A percentile compares a stretch with the other conserved stretches of the same genome.
These are phyloP conservation scores for Monosporascus ibericus DNA, from an alignment of 2,329 filamentous ascomycete genomes.

Conservation along the genomic window DNA sequence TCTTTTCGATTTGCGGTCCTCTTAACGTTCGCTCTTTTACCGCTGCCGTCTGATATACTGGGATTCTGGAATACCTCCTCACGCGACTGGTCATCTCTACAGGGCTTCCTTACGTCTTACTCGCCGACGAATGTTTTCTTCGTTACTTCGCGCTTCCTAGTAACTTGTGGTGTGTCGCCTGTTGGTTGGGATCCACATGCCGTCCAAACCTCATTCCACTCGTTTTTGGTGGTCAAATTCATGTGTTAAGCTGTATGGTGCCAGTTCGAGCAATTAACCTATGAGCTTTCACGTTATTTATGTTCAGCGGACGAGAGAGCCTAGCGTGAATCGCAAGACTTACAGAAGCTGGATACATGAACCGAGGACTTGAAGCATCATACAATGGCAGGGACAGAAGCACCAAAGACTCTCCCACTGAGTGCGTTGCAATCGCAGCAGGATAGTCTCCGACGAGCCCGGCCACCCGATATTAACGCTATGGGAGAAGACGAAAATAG, in stretches of 20 bases:
- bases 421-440: neutral
- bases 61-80: neutral
- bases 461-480: constrained; percentile 31
- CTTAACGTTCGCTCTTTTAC: neutral
- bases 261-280: neutral
- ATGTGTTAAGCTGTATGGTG: neutral
- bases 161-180: neutral
- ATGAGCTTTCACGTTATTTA: neutral
- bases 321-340: neutral
- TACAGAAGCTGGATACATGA: neutral
- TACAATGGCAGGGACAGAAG: neutral
- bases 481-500: constrained; percentile 29
- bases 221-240: neutral
- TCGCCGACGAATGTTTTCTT: neutral
- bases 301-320: neutral
- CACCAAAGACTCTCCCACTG: neutral
- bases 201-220: neutral
- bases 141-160: neutral
- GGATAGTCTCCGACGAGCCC: constrained; percentile 26
- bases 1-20: neutral
- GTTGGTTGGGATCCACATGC: neutral
- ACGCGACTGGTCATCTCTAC: neutral
- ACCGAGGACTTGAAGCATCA: neutral
- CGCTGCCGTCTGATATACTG: neutral
- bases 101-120: neutral